Evolutionary conservation across 2,329 filamentous ascomycete species (phyloP).

Genomic region (Emergomyces pasteurianus): DNA sequence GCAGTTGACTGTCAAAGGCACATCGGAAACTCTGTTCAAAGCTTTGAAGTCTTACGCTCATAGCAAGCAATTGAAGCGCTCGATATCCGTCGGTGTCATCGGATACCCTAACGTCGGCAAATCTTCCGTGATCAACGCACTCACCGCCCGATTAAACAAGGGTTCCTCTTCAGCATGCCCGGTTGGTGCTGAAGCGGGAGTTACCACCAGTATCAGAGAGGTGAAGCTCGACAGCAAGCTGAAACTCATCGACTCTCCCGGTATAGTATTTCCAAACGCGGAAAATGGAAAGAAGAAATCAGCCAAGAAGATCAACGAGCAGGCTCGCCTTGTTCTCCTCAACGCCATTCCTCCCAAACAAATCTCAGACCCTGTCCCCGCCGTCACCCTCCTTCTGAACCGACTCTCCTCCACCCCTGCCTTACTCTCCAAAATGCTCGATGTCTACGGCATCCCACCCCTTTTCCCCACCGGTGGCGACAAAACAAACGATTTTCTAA

Average conservation of each 20-base stretch:
- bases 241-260: slow-evolving; percentile 84
- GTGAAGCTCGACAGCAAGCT: slow-evolving; percentile 94
- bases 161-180: slow-evolving; percentile 60
- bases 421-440: slow-evolving; percentile 65
- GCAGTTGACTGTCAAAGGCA: slow-evolving; percentile 74
- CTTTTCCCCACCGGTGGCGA: slow-evolving; percentile 60
- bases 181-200: slow-evolving; percentile 79
- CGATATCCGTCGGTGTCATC: slow-evolving; percentile 83
- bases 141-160: slow-evolving; percentile 61
- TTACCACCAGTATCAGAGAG: slow-evolving; percentile 75
- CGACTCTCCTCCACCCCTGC: slow-evolving; percentile 61
- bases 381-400: slow-evolving; percentile 72
- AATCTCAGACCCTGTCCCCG: slow-evolving; percentile 83
- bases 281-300: slow-evolving; percentile 43
- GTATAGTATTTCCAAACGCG: slow-evolving; percentile 77
- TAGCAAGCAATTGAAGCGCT: slow-evolving; percentile 71
- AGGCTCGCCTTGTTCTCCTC: slow-evolving; percentile 71
- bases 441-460: slow-evolving; percentile 73
- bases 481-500: slow-evolving; percentile 75
- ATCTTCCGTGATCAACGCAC: slow-evolving; percentile 89
- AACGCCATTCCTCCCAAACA: slow-evolving; percentile 90
- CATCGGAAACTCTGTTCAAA: slow-evolving; percentile 72
- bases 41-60: slow-evolving; percentile 83
- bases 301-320: slow-evolving; percentile 55
- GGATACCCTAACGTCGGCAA: slow-evolving; percentile 95